Percentiles rank a stretch among this genome's conserved stretches.
Evolutionary conservation across 768 basidiomycete species (phyloP).

Genomic region (Mycena vitilis): DNA sequence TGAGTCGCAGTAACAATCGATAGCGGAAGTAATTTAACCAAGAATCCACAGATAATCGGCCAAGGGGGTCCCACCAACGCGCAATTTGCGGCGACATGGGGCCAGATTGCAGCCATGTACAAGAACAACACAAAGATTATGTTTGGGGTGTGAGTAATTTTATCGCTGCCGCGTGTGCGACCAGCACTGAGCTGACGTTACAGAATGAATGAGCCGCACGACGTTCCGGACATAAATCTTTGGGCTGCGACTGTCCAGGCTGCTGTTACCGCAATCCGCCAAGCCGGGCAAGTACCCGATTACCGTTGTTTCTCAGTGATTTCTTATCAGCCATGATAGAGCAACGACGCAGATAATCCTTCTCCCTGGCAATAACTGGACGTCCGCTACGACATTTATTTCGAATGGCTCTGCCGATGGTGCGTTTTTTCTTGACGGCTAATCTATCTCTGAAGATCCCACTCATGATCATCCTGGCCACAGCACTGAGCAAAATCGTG

Average conservation of each 20-base stretch:
- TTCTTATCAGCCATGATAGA: conserved; percentile 38
- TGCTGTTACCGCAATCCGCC: conserved; percentile 72
- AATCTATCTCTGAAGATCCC: not conserved
- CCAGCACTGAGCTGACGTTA: not conserved
- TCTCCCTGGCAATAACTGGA: conserved; percentile 69
- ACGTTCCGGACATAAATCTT: conserved; percentile 55
- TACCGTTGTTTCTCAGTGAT: not conserved
- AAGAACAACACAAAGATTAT: conserved; percentile 53
- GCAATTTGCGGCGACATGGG: conserved; percentile 66
- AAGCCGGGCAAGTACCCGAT: conserved; percentile 52
- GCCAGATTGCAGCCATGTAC: conserved; percentile 62
- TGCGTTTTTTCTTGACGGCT: too few relatives aligned
- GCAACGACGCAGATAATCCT: conserved; percentile 68
- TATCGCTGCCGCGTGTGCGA: not conserved
- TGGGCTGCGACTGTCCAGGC: conserved; percentile 68
- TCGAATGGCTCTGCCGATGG: conserved; percentile 60
- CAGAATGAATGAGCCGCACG: conserved; percentile 76
- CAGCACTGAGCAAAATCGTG: conserved; percentile 55
- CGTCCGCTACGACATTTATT: conserved; percentile 63
- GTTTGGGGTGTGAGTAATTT: conserved; percentile 58
- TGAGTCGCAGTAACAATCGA: conserved; percentile 30
- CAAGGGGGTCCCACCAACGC: conserved; percentile 71
- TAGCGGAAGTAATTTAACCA: too few relatives aligned
- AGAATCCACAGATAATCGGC: conserved; percentile 59
- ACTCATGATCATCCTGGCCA: not conserved